phyloP scores from a whole-genome alignment of 805 yeast species.

The Candida morakotiae region DNA sequence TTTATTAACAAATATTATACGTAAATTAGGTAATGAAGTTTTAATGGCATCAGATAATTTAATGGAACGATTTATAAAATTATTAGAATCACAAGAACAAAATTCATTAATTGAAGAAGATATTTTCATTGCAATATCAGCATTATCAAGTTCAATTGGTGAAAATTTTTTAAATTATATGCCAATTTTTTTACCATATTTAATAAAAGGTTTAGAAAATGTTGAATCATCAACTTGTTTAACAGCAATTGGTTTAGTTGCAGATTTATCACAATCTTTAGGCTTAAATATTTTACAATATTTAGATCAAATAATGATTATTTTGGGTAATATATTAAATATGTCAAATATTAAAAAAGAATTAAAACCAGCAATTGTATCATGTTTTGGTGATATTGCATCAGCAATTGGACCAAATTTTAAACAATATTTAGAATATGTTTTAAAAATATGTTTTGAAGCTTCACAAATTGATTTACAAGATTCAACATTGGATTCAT shows the following conservation, averaged over 20 bases:
- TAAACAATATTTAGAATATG: conserved; percentile 70
- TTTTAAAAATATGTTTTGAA: conserved; percentile 69
- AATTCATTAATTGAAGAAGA: conserved; percentile 90
- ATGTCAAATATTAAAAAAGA: conserved; percentile 69
- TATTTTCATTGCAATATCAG: conserved; percentile 84
- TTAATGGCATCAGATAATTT: conserved; percentile 70
- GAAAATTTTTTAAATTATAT: conserved; percentile 69
- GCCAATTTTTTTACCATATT: conserved; percentile 77
- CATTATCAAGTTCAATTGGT: conserved; percentile 81
- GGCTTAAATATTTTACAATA: conserved; percentile 72
- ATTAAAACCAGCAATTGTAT: conserved; percentile 79
- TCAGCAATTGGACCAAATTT: conserved; percentile 78
- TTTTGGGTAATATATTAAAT: conserved; percentile 70
- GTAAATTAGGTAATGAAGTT: conserved; percentile 72
- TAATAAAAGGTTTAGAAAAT: conserved; percentile 74
- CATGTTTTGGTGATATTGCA: conserved; percentile 96
- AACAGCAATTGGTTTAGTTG: conserved; percentile 92
- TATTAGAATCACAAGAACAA: conserved; percentile 52
- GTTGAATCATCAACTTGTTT: conserved; percentile 79
- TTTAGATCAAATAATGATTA: conserved; percentile 76
- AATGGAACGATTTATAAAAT: conserved; percentile 76
- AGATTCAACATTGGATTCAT: conserved; percentile 66
- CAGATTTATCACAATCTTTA: conserved; percentile 88
- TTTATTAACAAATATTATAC: conserved; percentile 74
- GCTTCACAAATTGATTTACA: conserved; percentile 63